Base-by-base conservation (phyloP, 192 early-diverging fungal genomes). In the Podochytrium sp. region DNA sequence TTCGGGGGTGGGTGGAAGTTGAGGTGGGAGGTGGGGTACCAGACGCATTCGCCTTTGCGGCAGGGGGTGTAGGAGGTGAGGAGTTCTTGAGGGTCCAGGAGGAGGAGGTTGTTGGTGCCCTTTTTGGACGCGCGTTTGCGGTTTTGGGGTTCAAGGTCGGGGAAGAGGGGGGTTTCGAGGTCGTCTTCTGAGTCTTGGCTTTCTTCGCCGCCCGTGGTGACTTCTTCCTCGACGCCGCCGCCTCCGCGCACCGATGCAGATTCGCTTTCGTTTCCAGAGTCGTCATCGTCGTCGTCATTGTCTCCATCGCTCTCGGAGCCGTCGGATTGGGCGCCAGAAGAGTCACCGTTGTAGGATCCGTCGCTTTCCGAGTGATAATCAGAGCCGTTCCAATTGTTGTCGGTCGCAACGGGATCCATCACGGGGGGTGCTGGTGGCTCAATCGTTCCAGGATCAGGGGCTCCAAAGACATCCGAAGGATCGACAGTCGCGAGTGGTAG, bases 261-360 rank as follows among this genome's bases (percentile, higher is more conserved):
- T 43, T 40, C 55, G 29, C 23, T 25, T 43, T 59, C 69, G 47
- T 71, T 71, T 57, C 69, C 69, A 43, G 69, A 71, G 34, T 57
- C 56, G 60, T 71, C 69, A 27, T 71, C 69, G 38, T 71, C 69
- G 47, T 71, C 69, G 34, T 71, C 69, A 47, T 71, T 59, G 27
- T 56, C 39, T 6, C 55, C 66, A 10, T 38, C 66, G 34, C 39
- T 40, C 5, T 23, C 39, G 32, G 91, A 91, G 79, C 85, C 90
- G 65, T 86, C 68, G 1, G 90, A 89, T 51, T 90, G 86, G 52
- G 88, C 78, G 5, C 89, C 78, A 29, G 81, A 77, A 32, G 89
- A 90, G 58, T 83, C 85, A 61, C 90, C 91, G 56, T 81, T 81
- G 25, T 71, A 71, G 5, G n/a, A 25, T 43, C 29, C 69, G 30